Evolutionary conservation across 805 yeast genomes (phyloP), one percentile per base, ranked within the genome.

Genomic region (Candida cerambycidarum): DNA sequence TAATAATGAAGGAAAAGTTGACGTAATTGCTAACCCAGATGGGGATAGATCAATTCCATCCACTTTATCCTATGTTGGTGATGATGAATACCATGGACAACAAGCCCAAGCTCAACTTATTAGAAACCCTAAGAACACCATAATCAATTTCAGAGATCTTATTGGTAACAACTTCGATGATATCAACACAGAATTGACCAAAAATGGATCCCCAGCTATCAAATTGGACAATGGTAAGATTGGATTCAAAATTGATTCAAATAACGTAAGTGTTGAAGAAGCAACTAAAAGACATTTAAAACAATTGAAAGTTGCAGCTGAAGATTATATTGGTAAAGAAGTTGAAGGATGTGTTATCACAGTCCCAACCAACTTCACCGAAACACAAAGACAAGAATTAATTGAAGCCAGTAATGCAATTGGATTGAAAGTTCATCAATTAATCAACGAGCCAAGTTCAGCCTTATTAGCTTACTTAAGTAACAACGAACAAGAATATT

Each of bases 11-110:
- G 97, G 97, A 49, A 86, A 85, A 64, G 93, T 89, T 51, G 97
- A 93, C 62, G 96, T 93, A 53, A 92, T 93, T 65, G 99, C 99
- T 54, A 92, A 93, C 80, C 97, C 95, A 54, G 99, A 93, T 62
- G 99, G 99, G 67, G 98, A 93, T 71, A 88, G 98, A 73, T 79
- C 92, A 47, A 93, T 93, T 62, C 96, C 98, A 48, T 85, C 98
- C 21, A 85, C 86, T 46, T 76, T 93, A 48, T 82, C 97, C 14
- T 93, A 90, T 64, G 89, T 89, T 45, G 97, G 95, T 47, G 84
- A 78, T 43, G 98, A 93, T 63, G 98, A 93, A 73, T 93, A 88
- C 71, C 97, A 93, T 62, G 99, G 99, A 47, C 85, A 89, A 46
- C 98, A 93, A 73, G 99, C 98, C 45, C 71, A 83, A 56, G 90